These are phyloP conservation scores for Naganishia randhawae DNA, from an alignment of 768 basidiomycete genomes.

Conservation along the genomic window DNA sequence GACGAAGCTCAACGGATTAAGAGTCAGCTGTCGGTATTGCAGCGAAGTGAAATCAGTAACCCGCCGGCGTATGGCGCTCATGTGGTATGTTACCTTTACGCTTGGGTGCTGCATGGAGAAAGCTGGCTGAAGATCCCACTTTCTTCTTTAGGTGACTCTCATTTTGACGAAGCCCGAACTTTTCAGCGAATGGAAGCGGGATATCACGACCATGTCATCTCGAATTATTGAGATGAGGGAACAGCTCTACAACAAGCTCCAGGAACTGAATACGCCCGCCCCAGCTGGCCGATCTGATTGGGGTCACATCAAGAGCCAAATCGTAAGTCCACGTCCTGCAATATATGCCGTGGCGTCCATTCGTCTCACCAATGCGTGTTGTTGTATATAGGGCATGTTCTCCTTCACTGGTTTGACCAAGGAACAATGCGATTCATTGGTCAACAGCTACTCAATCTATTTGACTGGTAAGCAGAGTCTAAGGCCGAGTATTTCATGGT, in stretches of 20 bases:
- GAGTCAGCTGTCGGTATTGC: constrained; percentile 63
- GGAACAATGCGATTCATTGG: constrained; percentile 33
- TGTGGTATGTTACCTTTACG: constrained; percentile 26
- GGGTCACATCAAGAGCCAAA: constrained; percentile 86
- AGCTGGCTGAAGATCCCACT: background rate
- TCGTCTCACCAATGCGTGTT: background rate
- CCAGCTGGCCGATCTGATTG: constrained; percentile 53
- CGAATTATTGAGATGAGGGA: constrained; percentile 85
- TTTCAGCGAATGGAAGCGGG: constrained; percentile 50
- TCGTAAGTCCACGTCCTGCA: constrained; percentile 47
- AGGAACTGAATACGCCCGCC: constrained; percentile 76
- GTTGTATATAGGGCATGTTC: constrained; percentile 68
- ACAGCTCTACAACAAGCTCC: constrained; percentile 67
- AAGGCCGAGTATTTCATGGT: no score
- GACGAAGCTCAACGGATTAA: constrained; percentile 59
- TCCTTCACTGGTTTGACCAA: constrained; percentile 57
- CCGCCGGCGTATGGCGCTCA: constrained; percentile 88
- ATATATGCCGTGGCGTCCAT: background rate
- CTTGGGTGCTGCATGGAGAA: background rate
- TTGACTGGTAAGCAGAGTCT: constrained; percentile 38
- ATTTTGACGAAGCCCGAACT: constrained; percentile 36
- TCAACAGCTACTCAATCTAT: constrained; percentile 36
- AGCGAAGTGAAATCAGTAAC: constrained; percentile 54
- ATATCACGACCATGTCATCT: constrained; percentile 82
- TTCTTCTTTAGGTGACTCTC: constrained; percentile 26